phyloP scores from a whole-genome alignment of 345 rosid species.

The Streptanthus diversifolius region DNA sequence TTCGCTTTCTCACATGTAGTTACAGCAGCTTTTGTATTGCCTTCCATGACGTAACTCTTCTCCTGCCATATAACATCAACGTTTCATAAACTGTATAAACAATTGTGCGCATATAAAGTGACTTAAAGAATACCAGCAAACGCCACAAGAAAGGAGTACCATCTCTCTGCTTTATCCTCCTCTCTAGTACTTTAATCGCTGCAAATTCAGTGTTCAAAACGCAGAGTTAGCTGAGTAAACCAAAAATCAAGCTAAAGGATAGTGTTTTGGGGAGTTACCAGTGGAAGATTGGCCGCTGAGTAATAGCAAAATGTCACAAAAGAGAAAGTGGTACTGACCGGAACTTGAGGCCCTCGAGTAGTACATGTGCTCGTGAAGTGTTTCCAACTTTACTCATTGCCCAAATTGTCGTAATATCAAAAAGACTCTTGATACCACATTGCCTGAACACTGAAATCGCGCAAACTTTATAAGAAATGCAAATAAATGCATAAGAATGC shows the following conservation, averaged over 20 bases:
- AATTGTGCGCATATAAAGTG: not conserved
- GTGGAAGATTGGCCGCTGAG: constrained; percentile 49
- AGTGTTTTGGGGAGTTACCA: constrained; percentile 39
- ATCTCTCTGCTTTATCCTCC: constrained; percentile 51
- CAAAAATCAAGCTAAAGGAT: not conserved
- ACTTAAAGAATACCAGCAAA: constrained; percentile 44
- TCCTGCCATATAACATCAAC: constrained; percentile 44
- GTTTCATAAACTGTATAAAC: not conserved
- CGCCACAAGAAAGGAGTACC: constrained; percentile 76
- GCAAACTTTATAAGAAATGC: not conserved
- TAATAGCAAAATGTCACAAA: constrained; percentile 38
- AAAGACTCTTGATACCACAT: constrained; percentile 69
- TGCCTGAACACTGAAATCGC: constrained; percentile 35
- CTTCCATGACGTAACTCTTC: constrained; percentile 45
- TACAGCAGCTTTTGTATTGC: constrained; percentile 41
- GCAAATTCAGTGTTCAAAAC: not conserved
- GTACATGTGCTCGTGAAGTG: constrained; percentile 51
- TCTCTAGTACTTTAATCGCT: constrained; percentile 54
- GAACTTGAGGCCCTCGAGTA: constrained; percentile 59
- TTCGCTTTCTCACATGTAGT: constrained; percentile 45
- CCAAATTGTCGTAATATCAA: constrained; percentile 69
- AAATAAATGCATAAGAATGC: not conserved
- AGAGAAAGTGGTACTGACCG: constrained; percentile 38
- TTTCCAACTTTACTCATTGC: constrained; percentile 60
- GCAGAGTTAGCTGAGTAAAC: not conserved